Evolutionary conservation across 257 asterid species (phyloP).

Genomic region (Ligustrum vulgare): DNA sequence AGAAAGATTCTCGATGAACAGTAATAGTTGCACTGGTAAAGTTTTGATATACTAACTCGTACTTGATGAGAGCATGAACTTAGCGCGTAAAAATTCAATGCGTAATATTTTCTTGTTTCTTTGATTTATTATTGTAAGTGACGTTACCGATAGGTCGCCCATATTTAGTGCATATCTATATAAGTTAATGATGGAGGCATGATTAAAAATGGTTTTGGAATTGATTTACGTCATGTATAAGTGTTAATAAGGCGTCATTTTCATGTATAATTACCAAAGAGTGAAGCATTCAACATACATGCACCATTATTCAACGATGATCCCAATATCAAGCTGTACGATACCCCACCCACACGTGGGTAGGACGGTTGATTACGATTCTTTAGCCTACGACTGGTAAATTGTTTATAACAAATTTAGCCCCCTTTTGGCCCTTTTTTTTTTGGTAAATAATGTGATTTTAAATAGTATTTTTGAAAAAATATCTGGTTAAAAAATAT

Average conservation of each 20-base stretch:
- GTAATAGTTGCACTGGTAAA: not conserved
- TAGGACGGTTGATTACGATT: conserved; percentile 10
- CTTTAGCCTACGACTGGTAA: not conserved
- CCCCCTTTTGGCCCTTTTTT: no score
- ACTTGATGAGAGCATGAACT: no score
- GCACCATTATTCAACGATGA: not conserved
- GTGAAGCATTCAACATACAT: conserved; percentile 11
- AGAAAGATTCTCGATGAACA: not conserved
- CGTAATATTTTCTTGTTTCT: not conserved
- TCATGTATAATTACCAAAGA: conserved; percentile 12
- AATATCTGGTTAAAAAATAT: no score
- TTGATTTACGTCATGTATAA: conserved; percentile 4
- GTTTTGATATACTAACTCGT: not conserved
- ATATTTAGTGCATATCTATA: not conserved
- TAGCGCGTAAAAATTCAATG: no score
- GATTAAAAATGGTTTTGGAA: not conserved
- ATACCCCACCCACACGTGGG: conserved; percentile 10
- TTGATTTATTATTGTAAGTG: not conserved
- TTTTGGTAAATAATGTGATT: no score
- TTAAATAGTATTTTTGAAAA: no score
- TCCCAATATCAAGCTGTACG: not conserved
- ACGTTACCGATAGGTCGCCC: not conserved
- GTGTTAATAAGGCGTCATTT: conserved; percentile 14
- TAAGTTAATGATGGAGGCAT: conserved; percentile 7
- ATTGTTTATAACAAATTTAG: no score